Evolutionary conservation across 2,329 filamentous ascomycete genomes (phyloP).

Genomic region (Tricladium varicosporioides): DNA sequence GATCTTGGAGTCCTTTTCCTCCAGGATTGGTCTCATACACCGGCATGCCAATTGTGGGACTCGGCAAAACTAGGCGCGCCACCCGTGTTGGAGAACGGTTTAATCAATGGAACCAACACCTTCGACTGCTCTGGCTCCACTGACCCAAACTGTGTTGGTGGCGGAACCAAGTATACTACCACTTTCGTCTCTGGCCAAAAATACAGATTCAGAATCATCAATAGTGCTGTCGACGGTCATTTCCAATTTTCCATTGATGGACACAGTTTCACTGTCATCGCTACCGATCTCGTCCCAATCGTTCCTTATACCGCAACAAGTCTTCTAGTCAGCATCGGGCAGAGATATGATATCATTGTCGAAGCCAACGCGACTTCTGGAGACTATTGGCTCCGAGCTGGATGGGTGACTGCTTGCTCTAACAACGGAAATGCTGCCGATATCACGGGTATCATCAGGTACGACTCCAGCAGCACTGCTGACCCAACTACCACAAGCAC

Average conservation of each 20-base stretch:
- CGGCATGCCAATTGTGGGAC: constrained; percentile 27
- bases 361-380: constrained; percentile 53
- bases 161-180: constrained; percentile 32
- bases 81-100: constrained; percentile 26
- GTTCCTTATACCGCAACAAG: constrained; percentile 49
- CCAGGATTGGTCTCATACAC: constrained; percentile 31
- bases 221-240: constrained; percentile 43
- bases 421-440: constrained; percentile 53
- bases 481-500: constrained; percentile 30
- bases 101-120: constrained; percentile 34
- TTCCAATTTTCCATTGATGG: constrained; percentile 53
- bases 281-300: constrained; percentile 57
- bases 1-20: constrained; percentile 32
- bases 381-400: constrained; percentile 55
- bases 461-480: constrained; percentile 36
- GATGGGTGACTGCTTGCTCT: constrained; percentile 49
- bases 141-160: constrained; percentile 27
- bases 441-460: constrained; percentile 41
- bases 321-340: constrained; percentile 56
- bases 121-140: constrained; percentile 22
- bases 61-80: constrained; percentile 22
- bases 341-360: constrained; percentile 46
- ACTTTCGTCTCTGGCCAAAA: constrained; percentile 37
- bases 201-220: constrained; percentile 44
- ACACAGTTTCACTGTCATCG: constrained; percentile 57